Percentiles rank a stretch among this genome's conserved stretches.
phyloP scores from a whole-genome alignment of 306 rosid species.

The Pterocarpus macrocarpus region DNA sequence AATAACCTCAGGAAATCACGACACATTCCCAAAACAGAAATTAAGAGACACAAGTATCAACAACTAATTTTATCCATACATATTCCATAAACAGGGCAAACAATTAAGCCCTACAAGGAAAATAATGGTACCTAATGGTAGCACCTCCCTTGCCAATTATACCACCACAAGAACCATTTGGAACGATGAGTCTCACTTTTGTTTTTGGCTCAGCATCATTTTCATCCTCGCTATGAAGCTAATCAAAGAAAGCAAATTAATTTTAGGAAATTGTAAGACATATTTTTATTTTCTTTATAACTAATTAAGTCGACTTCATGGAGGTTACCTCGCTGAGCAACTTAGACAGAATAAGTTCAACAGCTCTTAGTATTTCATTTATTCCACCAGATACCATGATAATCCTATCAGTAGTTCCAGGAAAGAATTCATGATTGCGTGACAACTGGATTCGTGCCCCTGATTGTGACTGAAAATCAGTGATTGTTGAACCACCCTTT shows the following conservation, averaged over 20 bases:
- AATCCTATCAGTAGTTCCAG: constrained; percentile 98
- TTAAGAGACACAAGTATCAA: constrained; percentile 29
- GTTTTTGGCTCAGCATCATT: constrained; percentile 86
- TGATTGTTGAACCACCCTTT: constrained; percentile 99
- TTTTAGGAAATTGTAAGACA: constrained; percentile 39
- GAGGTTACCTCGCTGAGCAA: constrained; percentile 89
- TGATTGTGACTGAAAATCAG: constrained; percentile 96
- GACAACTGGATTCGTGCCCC: constrained; percentile 99
- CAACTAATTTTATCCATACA: constrained; percentile 17
- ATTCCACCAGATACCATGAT: constrained; percentile 94
- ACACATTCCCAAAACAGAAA: constrained; percentile 34
- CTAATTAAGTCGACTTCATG: constrained; percentile 37
- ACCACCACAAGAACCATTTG: constrained; percentile 98
- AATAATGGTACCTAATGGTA: constrained; percentile 81
- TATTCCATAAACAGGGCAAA: constrained; percentile 37
- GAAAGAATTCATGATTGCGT: constrained; percentile 95
- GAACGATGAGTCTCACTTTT: constrained; percentile 92
- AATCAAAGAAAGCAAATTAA: constrained; percentile 38
- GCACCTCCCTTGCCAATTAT: constrained; percentile 99
- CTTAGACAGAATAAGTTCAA: constrained; percentile 89
- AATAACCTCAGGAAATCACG: constrained; percentile 25
- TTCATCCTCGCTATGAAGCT: constrained; percentile 89
- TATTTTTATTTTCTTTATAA: constrained; percentile 25
- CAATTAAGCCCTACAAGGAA: constrained; percentile 22
- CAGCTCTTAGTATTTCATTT: constrained; percentile 82